Evolutionary conservation across 1,284 basidiomycete species (phyloP).

Genomic region (Leucoagaricus sp.): DNA sequence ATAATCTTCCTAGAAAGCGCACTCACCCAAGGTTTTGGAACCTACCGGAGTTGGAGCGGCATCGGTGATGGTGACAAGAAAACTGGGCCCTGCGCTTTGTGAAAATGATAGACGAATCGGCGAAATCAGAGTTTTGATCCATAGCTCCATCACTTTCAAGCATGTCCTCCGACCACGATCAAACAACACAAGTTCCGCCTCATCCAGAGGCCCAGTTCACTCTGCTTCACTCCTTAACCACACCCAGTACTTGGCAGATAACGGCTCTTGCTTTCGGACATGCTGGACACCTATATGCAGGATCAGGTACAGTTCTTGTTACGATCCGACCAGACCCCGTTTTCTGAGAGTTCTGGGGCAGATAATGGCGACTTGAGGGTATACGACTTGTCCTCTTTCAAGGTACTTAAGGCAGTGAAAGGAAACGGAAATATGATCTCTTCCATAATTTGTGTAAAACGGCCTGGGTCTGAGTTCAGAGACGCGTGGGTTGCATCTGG

Average conservation of each 20-base stretch:
- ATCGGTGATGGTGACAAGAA: no score
- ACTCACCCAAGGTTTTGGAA: no score
- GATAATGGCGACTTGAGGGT: slow-evolving; percentile 73
- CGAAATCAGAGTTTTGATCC: not conserved
- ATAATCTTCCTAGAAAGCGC: no score
- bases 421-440: slow-evolving; percentile 59
- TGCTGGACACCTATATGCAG: slow-evolving; percentile 48
- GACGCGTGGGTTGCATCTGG: slow-evolving; percentile 67
- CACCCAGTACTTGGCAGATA: slow-evolving; percentile 24
- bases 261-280: slow-evolving; percentile 48
- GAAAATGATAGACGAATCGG: not conserved
- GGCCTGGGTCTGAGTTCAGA: slow-evolving; percentile 38
- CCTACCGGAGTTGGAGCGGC: no score
- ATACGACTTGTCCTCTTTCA: slow-evolving; percentile 59
- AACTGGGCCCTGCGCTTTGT: no score
- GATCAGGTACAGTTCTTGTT: slow-evolving; percentile 44
- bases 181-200: not conserved
- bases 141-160: not conserved
- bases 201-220: slow-evolving; percentile 6
- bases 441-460: slow-evolving; percentile 51
- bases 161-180: not conserved
- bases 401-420: slow-evolving; percentile 64
- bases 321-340: not conserved
- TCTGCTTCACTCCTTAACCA: slow-evolving; percentile 9
- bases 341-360: slow-evolving; percentile 25